phyloP scores from a whole-genome alignment of 805 yeast species.

The Jamesozyma piceae region DNA sequence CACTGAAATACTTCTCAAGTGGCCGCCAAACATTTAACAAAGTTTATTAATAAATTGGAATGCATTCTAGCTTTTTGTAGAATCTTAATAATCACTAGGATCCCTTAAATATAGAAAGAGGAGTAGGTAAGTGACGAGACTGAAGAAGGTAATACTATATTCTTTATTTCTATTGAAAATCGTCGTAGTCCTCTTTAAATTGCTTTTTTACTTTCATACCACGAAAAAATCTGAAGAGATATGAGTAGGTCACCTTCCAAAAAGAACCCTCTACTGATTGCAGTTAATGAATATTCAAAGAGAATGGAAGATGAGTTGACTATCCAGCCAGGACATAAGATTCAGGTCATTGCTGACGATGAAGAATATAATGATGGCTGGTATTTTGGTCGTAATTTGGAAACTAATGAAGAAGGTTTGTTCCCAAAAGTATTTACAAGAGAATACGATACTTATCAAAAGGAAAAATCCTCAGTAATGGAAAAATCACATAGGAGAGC shows the following conservation, averaged over 20 bases:
- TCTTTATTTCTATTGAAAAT: no score
- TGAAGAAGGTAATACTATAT: no score
- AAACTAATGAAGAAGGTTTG: conserved; percentile 67
- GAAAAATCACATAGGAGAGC: conserved; percentile 46
- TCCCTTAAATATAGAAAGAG: no score
- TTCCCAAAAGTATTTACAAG: conserved; percentile 87
- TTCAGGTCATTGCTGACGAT: conserved; percentile 87
- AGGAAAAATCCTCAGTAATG: conserved; percentile 28
- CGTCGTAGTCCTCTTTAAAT: no score
- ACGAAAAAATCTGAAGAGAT: no score
- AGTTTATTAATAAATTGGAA: no score
- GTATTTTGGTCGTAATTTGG: conserved; percentile 79
- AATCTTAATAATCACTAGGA: no score
- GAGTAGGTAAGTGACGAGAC: no score
- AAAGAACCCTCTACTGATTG: conserved; percentile 32
- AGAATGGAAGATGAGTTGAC: conserved; percentile 84
- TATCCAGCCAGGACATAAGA: conserved; percentile 68
- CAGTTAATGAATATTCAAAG: conserved; percentile 77
- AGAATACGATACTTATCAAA: conserved; percentile 27
- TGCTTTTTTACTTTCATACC: no score
- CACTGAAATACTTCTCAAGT: no score
- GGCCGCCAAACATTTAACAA: no score
- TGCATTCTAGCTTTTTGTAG: no score
- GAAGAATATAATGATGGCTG: conserved; percentile 92
- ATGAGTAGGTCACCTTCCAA: not conserved